phyloP scores from a whole-genome alignment of 768 basidiomycete species.

The Pluteus cervinus region DNA sequence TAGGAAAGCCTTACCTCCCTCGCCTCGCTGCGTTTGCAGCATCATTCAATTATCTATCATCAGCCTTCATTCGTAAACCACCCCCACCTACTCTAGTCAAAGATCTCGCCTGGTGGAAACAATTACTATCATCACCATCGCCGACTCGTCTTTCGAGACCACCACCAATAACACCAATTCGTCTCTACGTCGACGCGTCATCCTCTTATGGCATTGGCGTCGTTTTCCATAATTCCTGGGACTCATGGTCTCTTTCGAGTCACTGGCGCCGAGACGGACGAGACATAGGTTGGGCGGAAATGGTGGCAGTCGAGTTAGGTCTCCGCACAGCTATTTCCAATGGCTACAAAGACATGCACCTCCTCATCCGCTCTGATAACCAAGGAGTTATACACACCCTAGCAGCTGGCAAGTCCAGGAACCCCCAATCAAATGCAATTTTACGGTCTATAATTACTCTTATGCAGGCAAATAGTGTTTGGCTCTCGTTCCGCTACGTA shows the following conservation, averaged over 20 bases:
- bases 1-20: constrained; percentile 22
- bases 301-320: constrained; percentile 20
- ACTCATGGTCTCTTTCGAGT: constrained; percentile 5
- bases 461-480: constrained; percentile 16
- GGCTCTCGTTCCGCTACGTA: constrained; percentile 20
- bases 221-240: constrained; percentile 9
- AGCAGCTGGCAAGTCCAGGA: constrained; percentile 11
- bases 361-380: constrained; percentile 28
- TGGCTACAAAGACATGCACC: constrained; percentile 12
- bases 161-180: neutral
- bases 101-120: constrained; percentile 23
- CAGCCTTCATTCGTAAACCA: constrained; percentile 9
- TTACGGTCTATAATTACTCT: constrained; percentile 18
- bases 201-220: constrained; percentile 17
- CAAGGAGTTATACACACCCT: constrained; percentile 25
- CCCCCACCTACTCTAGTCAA: constrained; percentile 10
- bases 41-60: constrained; percentile 13
- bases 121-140: neutral
- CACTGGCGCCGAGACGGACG: constrained; percentile 9
- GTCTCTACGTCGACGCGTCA: constrained; percentile 17
- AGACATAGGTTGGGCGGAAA: constrained; percentile 21
- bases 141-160: constrained; percentile 6
- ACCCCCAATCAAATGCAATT: constrained; percentile 19
- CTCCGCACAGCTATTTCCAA: constrained; percentile 1
- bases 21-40: constrained; percentile 21